Base-by-base conservation (phyloP, 1,139 yeast genomes). In the Scheffersomyces segobiensis region DNA sequence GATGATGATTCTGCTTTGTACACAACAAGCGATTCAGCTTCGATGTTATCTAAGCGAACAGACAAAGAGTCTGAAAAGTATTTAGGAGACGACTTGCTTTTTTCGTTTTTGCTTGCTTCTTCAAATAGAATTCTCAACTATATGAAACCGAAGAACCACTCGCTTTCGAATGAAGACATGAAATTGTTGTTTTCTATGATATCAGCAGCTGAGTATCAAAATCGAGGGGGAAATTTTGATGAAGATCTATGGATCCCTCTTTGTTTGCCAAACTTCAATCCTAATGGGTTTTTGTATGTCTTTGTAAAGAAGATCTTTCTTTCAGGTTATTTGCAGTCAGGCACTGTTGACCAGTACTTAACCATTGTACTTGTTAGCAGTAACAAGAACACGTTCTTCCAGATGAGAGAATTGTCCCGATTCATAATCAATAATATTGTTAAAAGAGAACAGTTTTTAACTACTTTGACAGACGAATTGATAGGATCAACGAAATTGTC, bases 171-270 rank as follows among this genome's bases (percentile, higher is more conserved):
- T 56, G 64, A 70, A 50, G 84, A 80, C 64, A 56, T 78, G 49
- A 68, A 70, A 26, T 65, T 73, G 8, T 65, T 79, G 32, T 61
- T 77, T 8, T 64, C 75, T 12, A 70, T 75, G 52, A 68, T 79
- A 4, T 65, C 73, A 32, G 70, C 76, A 3, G 59, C 73, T 46
- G 66, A 63, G 50, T 56, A 52, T 39, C 63, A 52, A 17, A 48
- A 47, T n/a, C 60, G 52, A 17, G 67, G 65, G 20, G 61, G 59
- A 19, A 63, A 67, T 18, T 59, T 63, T 1, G 62, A 71, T 21
- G 95, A 90, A 64, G 97, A 93, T 66, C 84, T 92, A 61, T 95
- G 98, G 98, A 84, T 92, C 17, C 99, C 99, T 0, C 80, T 95
- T 2, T 95, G 99, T 70, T 81, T 95, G 72, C 97, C 99, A 0